These are phyloP conservation scores for Acephala macrosclerotiorum DNA, from an alignment of 2,329 filamentous ascomycete species.

Conservation along the genomic window DNA sequence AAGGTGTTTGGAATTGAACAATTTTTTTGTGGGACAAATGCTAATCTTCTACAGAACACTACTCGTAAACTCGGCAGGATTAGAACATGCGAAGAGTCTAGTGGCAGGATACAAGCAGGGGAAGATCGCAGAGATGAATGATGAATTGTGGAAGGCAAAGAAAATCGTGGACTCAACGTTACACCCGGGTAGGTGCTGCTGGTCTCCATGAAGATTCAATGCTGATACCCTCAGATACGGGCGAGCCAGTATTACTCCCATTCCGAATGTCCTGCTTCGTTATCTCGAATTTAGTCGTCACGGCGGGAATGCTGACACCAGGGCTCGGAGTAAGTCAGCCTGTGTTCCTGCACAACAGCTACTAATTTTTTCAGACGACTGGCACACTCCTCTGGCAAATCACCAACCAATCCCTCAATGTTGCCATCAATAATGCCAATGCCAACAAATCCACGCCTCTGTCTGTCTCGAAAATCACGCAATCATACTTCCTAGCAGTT, in stretches of 20 bases:
- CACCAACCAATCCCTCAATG: conserved; percentile 96
- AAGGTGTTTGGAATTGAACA: conserved; percentile 18
- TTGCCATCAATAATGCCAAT: conserved; percentile 97
- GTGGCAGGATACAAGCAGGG: conserved; percentile 89
- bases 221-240: conserved; percentile 72
- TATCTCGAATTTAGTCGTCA: conserved; percentile 91
- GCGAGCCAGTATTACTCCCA: conserved; percentile 88
- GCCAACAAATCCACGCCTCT: conserved; percentile 97
- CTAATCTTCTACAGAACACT: conserved; percentile 71
- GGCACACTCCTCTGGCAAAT: conserved; percentile 96
- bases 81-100: conserved; percentile 86
- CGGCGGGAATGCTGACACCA: conserved; percentile 95
- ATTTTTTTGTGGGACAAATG: conserved; percentile 18
- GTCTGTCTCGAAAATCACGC: conserved; percentile 78
- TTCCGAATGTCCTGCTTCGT: conserved; percentile 99
- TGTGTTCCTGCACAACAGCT: not conserved
- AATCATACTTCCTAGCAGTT: conserved; percentile 93
- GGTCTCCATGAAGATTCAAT: not conserved
- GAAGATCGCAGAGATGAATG: conserved; percentile 80
- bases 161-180: conserved; percentile 96
- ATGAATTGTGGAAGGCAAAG: conserved; percentile 93
- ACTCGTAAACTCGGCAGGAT: conserved; percentile 76
- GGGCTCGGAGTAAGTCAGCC: conserved; percentile 70
- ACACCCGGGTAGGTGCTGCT: conserved; percentile 76
- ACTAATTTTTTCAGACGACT: conserved; percentile 60